Evolutionary conservation across 495 filamentous ascomycete genomes (phyloP).

Genomic region (Cercophora newfieldiana): DNA sequence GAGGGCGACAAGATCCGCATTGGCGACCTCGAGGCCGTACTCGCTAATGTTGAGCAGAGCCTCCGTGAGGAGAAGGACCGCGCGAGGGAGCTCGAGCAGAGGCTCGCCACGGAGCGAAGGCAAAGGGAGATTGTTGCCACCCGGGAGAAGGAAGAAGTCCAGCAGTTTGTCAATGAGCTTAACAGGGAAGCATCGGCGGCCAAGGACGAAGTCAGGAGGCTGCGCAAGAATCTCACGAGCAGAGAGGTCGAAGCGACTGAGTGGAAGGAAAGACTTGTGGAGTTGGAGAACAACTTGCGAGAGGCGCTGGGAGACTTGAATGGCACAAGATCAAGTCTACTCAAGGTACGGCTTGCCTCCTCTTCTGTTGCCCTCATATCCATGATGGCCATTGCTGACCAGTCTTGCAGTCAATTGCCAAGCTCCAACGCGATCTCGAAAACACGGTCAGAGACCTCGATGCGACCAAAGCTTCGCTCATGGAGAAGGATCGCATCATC

Average conservation of each 20-base stretch:
- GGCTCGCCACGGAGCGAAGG: slow-evolving; percentile 73
- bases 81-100: slow-evolving; percentile 72
- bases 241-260: slow-evolving; percentile 85
- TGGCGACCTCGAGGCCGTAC: slow-evolving; percentile 79
- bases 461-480: slow-evolving; percentile 66
- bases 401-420: slow-evolving; percentile 66
- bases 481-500: slow-evolving; percentile 85
- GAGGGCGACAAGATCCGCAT: slow-evolving; percentile 98
- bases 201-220: slow-evolving; percentile 81
- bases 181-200: slow-evolving; percentile 75
- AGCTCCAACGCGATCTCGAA: slow-evolving; percentile 85
- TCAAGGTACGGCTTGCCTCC: slow-evolving; percentile 56
- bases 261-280: slow-evolving; percentile 85
- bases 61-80: slow-evolving; percentile 81
- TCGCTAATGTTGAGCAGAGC: slow-evolving; percentile 70
- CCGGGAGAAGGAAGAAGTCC: slow-evolving; percentile 81
- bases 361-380: no score
- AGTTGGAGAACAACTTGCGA: slow-evolving; percentile 84
- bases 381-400: background rate
- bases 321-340: slow-evolving; percentile 80
- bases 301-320: slow-evolving; percentile 80
- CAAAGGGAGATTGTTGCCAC: slow-evolving; percentile 84
- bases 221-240: slow-evolving; percentile 77
- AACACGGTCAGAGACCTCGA: slow-evolving; percentile 80
- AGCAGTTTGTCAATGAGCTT: slow-evolving; percentile 74